Conservation (phyloP, 2,329 filamentous ascomycete genomes). For the Scleromitrula shiraiana region DNA sequence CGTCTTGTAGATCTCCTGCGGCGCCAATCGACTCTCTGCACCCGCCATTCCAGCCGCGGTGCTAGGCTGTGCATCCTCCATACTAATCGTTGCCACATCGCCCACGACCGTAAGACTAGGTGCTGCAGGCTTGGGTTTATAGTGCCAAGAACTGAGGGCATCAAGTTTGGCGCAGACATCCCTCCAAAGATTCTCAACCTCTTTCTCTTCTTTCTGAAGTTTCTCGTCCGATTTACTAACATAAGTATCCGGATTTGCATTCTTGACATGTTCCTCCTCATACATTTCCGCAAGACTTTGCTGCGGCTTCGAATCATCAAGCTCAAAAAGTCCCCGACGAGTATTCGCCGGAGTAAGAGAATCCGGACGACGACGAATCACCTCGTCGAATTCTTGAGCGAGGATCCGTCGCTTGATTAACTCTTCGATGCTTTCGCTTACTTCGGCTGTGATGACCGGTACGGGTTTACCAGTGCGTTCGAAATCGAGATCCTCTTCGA, state of each 20-base stretch:
- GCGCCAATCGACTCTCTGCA: constrained; percentile 70
- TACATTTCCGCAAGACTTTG: constrained; percentile 88
- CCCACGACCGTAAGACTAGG: constrained; percentile 79
- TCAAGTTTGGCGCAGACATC: constrained; percentile 75
- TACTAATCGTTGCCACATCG: constrained; percentile 82
- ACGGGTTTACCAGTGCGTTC: constrained; percentile 93
- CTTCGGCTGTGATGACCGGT: constrained; percentile 84
- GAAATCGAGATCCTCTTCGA: constrained; percentile 93
- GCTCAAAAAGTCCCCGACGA: constrained; percentile 59
- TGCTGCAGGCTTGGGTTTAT: constrained; percentile 79
- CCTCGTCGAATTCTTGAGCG: constrained; percentile 84
- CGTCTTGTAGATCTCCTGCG: constrained; percentile 89
- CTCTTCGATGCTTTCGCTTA: constrained; percentile 85
- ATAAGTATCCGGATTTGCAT: constrained; percentile 68
- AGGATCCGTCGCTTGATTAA: constrained; percentile 92
- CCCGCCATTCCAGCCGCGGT: constrained; percentile 66
- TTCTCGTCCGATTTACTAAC: constrained; percentile 78
- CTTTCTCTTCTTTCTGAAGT: constrained; percentile 69
- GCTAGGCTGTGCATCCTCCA: constrained; percentile 91
- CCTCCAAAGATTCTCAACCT: constrained; percentile 77
- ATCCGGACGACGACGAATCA: constrained; percentile 73
- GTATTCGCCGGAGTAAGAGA: constrained; percentile 52
- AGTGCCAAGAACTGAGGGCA: constrained; percentile 86
- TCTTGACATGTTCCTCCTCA: constrained; percentile 81
- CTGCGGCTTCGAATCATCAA: constrained; percentile 81